Evolutionary conservation across 2,329 filamentous ascomycete species (phyloP).

Genomic region (Penicillium paneum): DNA sequence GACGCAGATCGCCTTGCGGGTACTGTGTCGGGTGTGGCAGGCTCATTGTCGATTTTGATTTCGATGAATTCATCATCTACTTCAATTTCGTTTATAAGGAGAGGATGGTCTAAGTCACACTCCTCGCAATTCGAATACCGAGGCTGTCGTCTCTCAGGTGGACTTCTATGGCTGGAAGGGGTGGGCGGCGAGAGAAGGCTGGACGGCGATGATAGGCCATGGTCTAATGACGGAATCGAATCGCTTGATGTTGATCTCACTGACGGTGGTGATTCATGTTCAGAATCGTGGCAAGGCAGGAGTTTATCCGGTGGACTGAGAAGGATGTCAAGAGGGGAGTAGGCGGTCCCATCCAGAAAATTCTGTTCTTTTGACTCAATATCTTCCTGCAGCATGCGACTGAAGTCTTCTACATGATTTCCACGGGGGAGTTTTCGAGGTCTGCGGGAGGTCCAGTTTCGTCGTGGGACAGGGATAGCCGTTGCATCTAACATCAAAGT

Average conservation of each 20-base stretch:
- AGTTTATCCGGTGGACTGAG: conserved; percentile 54
- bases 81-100: conserved; percentile 43
- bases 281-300: conserved; percentile 40
- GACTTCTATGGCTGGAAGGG: conserved; percentile 37
- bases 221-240: conserved; percentile 55
- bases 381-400: conserved; percentile 56
- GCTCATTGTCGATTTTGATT: conserved; percentile 16
- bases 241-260: conserved; percentile 55
- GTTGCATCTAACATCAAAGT: conserved; percentile 59
- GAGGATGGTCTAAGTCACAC: conserved; percentile 56
- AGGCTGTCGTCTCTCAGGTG: conserved; percentile 44
- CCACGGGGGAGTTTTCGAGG: conserved; percentile 41
- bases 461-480: conserved; percentile 53
- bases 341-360: conserved; percentile 39
- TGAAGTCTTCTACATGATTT: conserved; percentile 50
- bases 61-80: conserved; percentile 21
- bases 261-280: conserved; percentile 44
- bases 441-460: conserved; percentile 38
- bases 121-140: conserved; percentile 53
- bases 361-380: conserved; percentile 49
- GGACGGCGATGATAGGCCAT: conserved; percentile 49
- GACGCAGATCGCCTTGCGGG: conserved; percentile 25
- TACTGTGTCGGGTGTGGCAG: conserved; percentile 9
- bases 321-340: conserved; percentile 53
- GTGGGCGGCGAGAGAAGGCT: conserved; percentile 45